A percentile compares a stretch with the other conserved stretches of the same genome.
Conservation (phyloP, 2,329 filamentous ascomycete species). For the Hypoxylon sp. region DNA sequence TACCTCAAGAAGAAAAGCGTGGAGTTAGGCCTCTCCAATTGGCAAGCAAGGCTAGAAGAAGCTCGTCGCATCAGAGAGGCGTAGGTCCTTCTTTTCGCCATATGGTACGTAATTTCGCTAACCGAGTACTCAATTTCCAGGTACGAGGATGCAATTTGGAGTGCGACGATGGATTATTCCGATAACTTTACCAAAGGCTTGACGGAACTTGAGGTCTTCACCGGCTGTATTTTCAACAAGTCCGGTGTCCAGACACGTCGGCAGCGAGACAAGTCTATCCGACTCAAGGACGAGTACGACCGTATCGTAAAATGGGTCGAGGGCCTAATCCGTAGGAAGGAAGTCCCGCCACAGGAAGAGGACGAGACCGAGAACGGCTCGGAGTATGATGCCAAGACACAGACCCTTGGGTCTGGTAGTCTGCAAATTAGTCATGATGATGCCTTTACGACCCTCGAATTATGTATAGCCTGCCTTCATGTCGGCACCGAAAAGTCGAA, state of each 20-base stretch:
- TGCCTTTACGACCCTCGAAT: slow-evolving; percentile 46
- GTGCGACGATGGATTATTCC: slow-evolving; percentile 61
- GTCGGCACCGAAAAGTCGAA: slow-evolving; percentile 35
- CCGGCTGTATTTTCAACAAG: slow-evolving; percentile 69
- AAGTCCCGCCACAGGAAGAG: slow-evolving; percentile 24
- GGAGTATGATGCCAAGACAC: slow-evolving; percentile 11
- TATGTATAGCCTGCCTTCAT: slow-evolving; percentile 53
- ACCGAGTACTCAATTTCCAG: slow-evolving; percentile 48
- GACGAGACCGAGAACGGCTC: slow-evolving; percentile 25
- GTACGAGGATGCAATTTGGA: slow-evolving; percentile 62
- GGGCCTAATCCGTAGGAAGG: slow-evolving; percentile 55
- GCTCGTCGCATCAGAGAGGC: slow-evolving; percentile 62
- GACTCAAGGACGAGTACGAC: slow-evolving; percentile 67
- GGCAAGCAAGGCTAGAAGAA: slow-evolving; percentile 55
- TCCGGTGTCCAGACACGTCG: slow-evolving; percentile 64
- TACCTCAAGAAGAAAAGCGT: slow-evolving; percentile 52
- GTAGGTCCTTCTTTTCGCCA: slow-evolving; percentile 55
- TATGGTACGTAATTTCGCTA: not conserved
- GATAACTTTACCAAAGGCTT: slow-evolving; percentile 62
- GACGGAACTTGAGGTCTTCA: slow-evolving; percentile 68
- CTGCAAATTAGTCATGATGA: not conserved
- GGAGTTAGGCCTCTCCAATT: slow-evolving; percentile 54
- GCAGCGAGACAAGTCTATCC: slow-evolving; percentile 66
- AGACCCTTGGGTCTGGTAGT: not conserved
- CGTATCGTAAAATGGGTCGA: slow-evolving; percentile 61